These are phyloP conservation scores for Hymenoscyphus fructigenus DNA, from an alignment of 2,329 filamentous ascomycete genomes.

Conservation along the genomic window DNA sequence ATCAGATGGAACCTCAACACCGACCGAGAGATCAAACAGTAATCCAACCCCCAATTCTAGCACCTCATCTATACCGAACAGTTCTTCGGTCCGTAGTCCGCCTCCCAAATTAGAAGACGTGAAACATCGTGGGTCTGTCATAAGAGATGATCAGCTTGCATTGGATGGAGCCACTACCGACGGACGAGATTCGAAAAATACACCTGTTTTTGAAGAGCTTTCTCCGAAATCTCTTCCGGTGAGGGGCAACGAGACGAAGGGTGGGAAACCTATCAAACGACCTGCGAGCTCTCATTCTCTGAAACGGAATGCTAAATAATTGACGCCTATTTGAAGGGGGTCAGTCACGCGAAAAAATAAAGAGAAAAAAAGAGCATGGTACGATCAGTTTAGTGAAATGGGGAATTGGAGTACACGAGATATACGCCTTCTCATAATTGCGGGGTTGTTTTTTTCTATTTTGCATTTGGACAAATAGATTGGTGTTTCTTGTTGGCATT, in stretches of 20 bases:
- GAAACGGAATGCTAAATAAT: neutral
- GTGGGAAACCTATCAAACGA: neutral
- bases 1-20: neutral
- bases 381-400: neutral
- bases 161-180: neutral
- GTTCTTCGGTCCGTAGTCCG: neutral
- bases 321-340: neutral
- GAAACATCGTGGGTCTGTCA: neutral
- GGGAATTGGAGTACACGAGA: neutral
- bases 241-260: neutral
- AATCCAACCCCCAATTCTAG: neutral
- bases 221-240: neutral
- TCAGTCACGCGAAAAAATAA: neutral
- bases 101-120: neutral
- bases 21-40: neutral
- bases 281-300: neutral
- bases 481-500: neutral
- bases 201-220: neutral
- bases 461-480: neutral
- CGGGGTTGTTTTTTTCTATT: too few species aligned
- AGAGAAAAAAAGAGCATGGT: neutral
- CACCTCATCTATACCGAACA: neutral
- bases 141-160: neutral
- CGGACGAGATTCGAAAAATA: neutral
- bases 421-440: neutral